Base-by-base conservation (phyloP, 2,329 filamentous ascomycete genomes). In the Diaporthe citriasiana region DNA sequence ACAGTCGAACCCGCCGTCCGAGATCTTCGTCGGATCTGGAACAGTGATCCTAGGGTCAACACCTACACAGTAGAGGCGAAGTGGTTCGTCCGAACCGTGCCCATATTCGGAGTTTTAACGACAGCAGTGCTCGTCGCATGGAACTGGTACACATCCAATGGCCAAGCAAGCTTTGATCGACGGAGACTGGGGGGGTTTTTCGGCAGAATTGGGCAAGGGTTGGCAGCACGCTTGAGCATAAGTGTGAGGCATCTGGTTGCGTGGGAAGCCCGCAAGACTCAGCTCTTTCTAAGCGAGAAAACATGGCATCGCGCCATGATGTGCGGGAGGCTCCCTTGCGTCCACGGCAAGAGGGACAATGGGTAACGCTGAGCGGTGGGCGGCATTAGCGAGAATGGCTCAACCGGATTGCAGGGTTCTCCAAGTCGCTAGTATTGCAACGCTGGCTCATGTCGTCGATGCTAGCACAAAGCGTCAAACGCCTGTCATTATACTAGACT, bases 401-500 rank as follows among this genome's bases (percentile, higher is more conserved):
- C 47, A 51, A 53, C 47, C 47, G 47, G 63, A 68, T 53, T 68
- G 30, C 63, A 68, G 63, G 63, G 63, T 68, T 68, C 47, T 27
- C 63, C 33, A 68, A 68, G 60, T 53, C 45, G 15, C 33, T 68
- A 68, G 63, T 68, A 68, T 51, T 68, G 47, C 63, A 25, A 68
- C 63, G 63, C 47, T 68, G 63, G 63, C 47, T 68, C 63, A 68
- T 68, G 63, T 68, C 15, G 63, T 68, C 63, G 63, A 68, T 40
- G 40, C 47, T 53, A 68, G 60, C 60, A 50, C 22, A 68, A 53
- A 68, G 63, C 63, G 63, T 68, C 63, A 68, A 53, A 47, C 30
- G 40, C 47, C 63, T 68, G 63, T 68, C 63, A 68, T 68, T 53
- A 53, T 35, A 53, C 45, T 68, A 53, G 63, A 53, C 33, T 68